Evolutionary conservation across 2,329 filamentous ascomycete species (phyloP).

Genomic region (Neonectria ditissima): DNA sequence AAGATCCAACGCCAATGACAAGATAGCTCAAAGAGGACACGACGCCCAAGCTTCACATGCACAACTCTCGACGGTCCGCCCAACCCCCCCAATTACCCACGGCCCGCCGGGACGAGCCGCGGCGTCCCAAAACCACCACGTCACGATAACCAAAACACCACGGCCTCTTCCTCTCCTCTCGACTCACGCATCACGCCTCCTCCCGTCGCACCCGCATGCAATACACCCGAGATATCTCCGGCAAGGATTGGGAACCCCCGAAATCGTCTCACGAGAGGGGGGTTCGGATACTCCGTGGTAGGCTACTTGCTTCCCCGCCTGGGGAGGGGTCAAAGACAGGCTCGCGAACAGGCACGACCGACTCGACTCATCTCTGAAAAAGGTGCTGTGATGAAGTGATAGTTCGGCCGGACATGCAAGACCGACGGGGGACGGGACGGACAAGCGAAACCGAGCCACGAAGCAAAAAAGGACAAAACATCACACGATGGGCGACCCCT

Average conservation of each 20-base stretch:
- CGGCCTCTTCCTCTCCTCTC: too few species aligned
- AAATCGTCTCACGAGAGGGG: background rate
- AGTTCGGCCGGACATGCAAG: background rate
- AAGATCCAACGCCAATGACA: background rate
- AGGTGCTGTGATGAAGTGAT: slow-evolving; percentile 1
- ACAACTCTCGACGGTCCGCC: too few species aligned
- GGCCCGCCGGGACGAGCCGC: background rate
- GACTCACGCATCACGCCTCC: background rate
- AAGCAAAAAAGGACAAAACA: background rate
- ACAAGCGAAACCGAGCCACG: background rate
- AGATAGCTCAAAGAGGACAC: background rate
- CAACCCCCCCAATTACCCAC: background rate
- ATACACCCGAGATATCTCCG: background rate
- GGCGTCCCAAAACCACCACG: background rate
- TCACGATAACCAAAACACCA: background rate
- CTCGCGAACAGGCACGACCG: background rate
- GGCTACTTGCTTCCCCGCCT: background rate
- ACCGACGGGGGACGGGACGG: background rate
- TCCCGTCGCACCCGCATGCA: too few species aligned
- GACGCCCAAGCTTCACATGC: background rate
- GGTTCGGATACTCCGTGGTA: too few species aligned
- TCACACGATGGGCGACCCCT: background rate
- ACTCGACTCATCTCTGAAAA: too few species aligned
- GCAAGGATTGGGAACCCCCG: background rate
- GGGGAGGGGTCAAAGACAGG: background rate